Base-by-base conservation (phyloP, 345 rosid genomes). In the Pistacia atlantica region DNA sequence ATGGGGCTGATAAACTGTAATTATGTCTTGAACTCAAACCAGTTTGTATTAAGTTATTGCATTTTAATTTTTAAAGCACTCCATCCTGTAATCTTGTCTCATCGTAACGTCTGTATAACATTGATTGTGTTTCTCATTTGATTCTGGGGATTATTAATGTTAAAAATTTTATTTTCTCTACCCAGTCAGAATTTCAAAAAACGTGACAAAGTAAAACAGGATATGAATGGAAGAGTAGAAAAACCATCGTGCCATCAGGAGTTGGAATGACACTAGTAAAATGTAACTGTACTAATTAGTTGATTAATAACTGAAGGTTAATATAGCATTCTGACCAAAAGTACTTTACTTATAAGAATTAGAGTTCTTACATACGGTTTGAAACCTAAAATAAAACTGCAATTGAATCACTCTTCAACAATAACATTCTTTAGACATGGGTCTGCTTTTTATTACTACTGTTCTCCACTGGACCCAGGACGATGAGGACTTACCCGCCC, bases 401-500 rank as follows among this genome's bases (percentile, higher is more conserved):
- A 70, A 37, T 54, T 49, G 38, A 64, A 70, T 72, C 71, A 22
- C 9, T 54, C 67, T 58, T 67, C 72, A 66, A 17, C 11, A 45
- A 75, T 1, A 54, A 55, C 62, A 35, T 65, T 60, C 59, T 75
- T 10, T 22, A 67, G 69, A 45, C 46, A 45, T 55, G 31, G 73
- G 60, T 69, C 69, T n/a, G 54, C 75, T 35, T 74, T 48, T 61
- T 46, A 73, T 64, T 45, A 11, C 77, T 80, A 65, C 52, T 76
- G 83, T 54, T 77, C 80, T 9, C 74, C 75, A 9, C 77, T 79
- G 37, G 86, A 75, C 75, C 77, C 73, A 0, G 77, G 71, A 16
- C 65, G 71, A 59, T 69, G 59, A 18, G 84, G 72, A 79, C 83
- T 83, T 20, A 70, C 78, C 35, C 61, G 87, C 9, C 93, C 89